Conservation (phyloP, 2,329 filamentous ascomycete species). For the Amauroascus verrucosus region DNA sequence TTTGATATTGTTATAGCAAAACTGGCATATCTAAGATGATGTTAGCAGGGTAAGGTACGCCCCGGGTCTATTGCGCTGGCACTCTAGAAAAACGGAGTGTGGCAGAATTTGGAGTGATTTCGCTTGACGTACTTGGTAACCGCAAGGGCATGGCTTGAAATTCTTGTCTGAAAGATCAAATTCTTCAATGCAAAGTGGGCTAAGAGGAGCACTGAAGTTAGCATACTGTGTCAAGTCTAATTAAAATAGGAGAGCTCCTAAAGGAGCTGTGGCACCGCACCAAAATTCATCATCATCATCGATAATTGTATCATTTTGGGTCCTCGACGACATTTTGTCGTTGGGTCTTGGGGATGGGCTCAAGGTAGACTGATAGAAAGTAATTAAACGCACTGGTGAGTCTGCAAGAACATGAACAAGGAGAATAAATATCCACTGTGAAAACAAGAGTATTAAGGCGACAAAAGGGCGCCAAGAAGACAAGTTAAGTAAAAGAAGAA, state of each 20-base stretch:
- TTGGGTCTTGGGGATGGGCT: neutral
- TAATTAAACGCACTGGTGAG: conserved; percentile 1
- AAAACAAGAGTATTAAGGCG: conserved; percentile 5
- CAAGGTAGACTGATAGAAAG: neutral
- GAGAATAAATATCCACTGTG: neutral
- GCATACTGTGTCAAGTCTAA: neutral
- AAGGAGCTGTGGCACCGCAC: conserved; percentile 22
- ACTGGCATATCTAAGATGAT: conserved; percentile 78
- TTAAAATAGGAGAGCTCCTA: neutral
- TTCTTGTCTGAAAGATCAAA: conserved; percentile 96
- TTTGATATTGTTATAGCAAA: conserved; percentile 99
- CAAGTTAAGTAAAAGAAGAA: conserved; percentile 19
- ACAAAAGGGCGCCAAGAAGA: conserved; percentile 8
- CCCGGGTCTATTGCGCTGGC: conserved; percentile 4
- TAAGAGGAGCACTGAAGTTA: conserved; percentile 31
- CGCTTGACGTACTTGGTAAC: conserved; percentile 67
- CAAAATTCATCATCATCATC: conserved; percentile 42
- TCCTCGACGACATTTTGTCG: conserved; percentile 35
- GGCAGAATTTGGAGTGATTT: neutral
- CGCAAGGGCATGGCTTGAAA: conserved; percentile 92
- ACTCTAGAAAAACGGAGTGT: neutral
- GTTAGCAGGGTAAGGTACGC: neutral
- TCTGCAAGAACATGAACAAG: conserved; percentile 6
- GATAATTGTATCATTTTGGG: conserved; percentile 40
- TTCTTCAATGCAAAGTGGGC: conserved; percentile 96